phyloP scores from a whole-genome alignment of 768 basidiomycete species.

The Serendipita sp. region DNA sequence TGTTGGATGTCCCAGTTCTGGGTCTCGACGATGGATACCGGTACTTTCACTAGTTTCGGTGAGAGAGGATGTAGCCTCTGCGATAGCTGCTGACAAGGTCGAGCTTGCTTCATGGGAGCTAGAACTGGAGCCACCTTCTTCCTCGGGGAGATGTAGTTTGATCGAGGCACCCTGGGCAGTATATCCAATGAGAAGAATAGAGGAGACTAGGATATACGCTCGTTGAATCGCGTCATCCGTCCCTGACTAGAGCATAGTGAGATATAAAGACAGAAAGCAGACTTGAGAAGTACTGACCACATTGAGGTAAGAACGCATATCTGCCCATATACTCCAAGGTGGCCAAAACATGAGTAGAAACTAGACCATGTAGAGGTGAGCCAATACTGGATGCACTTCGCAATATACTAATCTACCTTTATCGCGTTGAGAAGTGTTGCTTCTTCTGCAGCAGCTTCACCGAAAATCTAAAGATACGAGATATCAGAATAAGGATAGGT shows the following conservation, averaged over 20 bases:
- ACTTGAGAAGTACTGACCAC: not conserved
- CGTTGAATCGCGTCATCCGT: conserved; percentile 9
- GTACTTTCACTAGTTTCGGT: not conserved
- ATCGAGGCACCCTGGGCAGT: conserved; percentile 7
- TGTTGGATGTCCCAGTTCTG: not conserved
- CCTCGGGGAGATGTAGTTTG: not conserved
- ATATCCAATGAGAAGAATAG: conserved; percentile 6
- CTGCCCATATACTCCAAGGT: conserved; percentile 8
- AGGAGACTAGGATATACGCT: conserved; percentile 4
- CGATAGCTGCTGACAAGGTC: not conserved
- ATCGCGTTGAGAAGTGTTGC: not conserved
- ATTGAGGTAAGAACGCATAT: conserved; percentile 7
- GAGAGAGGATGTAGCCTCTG: not conserved
- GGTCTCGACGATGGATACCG: not conserved
- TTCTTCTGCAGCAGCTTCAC: not conserved
- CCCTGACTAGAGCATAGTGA: conserved; percentile 4
- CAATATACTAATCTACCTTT: not conserved
- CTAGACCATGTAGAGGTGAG: not conserved
- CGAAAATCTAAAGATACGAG: not conserved
- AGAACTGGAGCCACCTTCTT: not conserved
- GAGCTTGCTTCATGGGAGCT: not conserved
- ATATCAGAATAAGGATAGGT: not conserved
- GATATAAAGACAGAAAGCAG: not conserved
- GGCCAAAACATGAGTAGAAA: conserved; percentile 10
- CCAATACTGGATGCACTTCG: not conserved